These are phyloP conservation scores for Trichosporon coremiiforme DNA, from an alignment of 1,284 basidiomycete species.

Conservation along the genomic window DNA sequence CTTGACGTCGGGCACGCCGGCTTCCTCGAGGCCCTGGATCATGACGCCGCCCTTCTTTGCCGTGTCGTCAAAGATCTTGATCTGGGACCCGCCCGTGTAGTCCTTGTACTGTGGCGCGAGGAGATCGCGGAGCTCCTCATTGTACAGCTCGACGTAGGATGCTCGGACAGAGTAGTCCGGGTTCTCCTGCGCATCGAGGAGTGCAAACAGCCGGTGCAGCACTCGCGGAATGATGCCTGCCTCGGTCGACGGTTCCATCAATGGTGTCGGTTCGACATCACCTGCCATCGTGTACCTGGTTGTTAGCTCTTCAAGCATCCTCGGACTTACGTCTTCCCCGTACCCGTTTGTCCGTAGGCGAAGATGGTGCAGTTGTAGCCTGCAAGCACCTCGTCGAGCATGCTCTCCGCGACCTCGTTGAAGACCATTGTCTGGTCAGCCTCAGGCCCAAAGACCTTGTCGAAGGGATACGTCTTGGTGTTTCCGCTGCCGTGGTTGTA, in stretches of 20 bases:
- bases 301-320: slow-evolving; percentile 8
- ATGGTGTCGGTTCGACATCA: slow-evolving; percentile 71
- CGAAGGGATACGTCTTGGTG: slow-evolving; percentile 86
- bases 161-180: slow-evolving; percentile 89
- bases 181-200: slow-evolving; percentile 71
- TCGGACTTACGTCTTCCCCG: slow-evolving; percentile 89
- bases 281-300: slow-evolving; percentile 92
- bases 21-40: slow-evolving; percentile 94
- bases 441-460: slow-evolving; percentile 93
- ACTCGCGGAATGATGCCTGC: slow-evolving; percentile 98
- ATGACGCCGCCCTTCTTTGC: slow-evolving; percentile 71
- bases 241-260: slow-evolving; percentile 80
- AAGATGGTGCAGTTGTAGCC: slow-evolving; percentile 99
- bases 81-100: slow-evolving; percentile 58
- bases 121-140: slow-evolving; percentile 96
- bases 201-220: slow-evolving; percentile 87
- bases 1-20: slow-evolving; percentile 76
- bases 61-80: slow-evolving; percentile 92
- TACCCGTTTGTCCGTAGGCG: slow-evolving; percentile 98
- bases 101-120: slow-evolving; percentile 72
- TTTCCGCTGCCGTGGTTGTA: slow-evolving; percentile 49
- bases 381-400: slow-evolving; percentile 87
- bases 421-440: slow-evolving; percentile 96
- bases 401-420: slow-evolving; percentile 86
- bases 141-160: slow-evolving; percentile 97